A percentile compares a stretch with the other conserved stretches of the same genome.
phyloP scores from a whole-genome alignment of 805 yeast genomes.

The Pichia phayaonensis region DNA sequence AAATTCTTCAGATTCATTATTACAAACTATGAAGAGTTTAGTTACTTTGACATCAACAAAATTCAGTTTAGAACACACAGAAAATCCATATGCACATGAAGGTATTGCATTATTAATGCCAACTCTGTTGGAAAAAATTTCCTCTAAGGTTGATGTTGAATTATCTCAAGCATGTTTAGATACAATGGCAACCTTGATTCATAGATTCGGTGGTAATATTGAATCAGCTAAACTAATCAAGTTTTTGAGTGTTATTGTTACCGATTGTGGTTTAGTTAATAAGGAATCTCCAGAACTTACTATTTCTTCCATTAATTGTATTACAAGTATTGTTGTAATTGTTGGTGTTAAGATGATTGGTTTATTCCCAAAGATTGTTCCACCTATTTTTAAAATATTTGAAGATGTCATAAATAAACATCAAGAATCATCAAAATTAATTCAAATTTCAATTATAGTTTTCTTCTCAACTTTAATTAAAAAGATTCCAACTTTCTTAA shows the following conservation, averaged over 20 bases:
- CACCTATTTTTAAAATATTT: conserved; percentile 61
- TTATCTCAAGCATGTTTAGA: conserved; percentile 66
- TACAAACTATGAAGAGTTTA: conserved; percentile 51
- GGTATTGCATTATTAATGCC: conserved; percentile 48
- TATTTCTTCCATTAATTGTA: conserved; percentile 65
- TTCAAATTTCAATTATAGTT: conserved; percentile 67
- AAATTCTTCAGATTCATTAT: conserved; percentile 29
- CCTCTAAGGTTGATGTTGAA: conserved; percentile 33
- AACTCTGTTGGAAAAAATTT: conserved; percentile 36
- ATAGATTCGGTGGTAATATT: conserved; percentile 50
- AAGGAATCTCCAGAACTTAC: conserved; percentile 46
- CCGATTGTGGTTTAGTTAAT: conserved; percentile 45
- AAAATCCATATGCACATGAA: conserved; percentile 38
- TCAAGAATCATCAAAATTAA: conserved; percentile 28
- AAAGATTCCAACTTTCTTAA: conserved; percentile 79
- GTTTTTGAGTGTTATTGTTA: conserved; percentile 42
- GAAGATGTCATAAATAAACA: conserved; percentile 28
- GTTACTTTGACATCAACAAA: conserved; percentile 57
- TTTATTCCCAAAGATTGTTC: conserved; percentile 75
- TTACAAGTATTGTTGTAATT: conserved; percentile 60
- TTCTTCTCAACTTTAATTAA: conserved; percentile 68
- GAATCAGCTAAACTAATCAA: conserved; percentile 41
- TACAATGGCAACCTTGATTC: conserved; percentile 53
- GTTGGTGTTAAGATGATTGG: conserved; percentile 85
- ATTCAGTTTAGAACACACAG: conserved; percentile 58